Evolutionary conservation across 108 stramenopile genomes (phyloP), one percentile per base, ranked within the genome.

Genomic region (Skeletonema menzelii): DNA sequence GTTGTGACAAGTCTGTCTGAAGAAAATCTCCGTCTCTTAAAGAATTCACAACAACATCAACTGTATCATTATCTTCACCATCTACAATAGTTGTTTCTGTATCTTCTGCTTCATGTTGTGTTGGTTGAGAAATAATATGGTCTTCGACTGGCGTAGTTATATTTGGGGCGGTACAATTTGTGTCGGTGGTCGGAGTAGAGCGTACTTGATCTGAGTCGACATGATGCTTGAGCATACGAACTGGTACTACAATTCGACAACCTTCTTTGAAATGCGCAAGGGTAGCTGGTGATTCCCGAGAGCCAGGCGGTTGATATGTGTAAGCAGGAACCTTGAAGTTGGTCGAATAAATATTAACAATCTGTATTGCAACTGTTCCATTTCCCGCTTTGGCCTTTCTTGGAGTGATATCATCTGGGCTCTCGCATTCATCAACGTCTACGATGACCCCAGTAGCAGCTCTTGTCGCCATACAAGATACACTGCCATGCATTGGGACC

Each of bases 181-280:
- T 30, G 30, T 30, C 30, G 42, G 4, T 14, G 19, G 31, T 5
- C 22, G 63, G 55, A 19, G 30, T 37, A 2, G 27, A 27, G n/a
- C 59, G 32, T 0, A 73, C 24, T 31, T 55, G 26, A 37, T 63
- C 26, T 27, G 60, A 76, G 22, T 42, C 10, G 32, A 70, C 26
- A 19, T 77, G 76, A 8, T 77, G 55, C 64, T 77, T 77, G 19
- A 77, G 30, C 70, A 77, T 77, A 24, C 10, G 15, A 32, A 72
- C n/a, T 27, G 76, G 76, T 0, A 77, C 31, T 0, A 77, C 63
- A 24, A 77, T 35, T 2, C 4, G n/a, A 12, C 31, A 26, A 12
- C 13, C 14, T 35, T 47, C 42, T 8, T 46, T 59, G 11, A 78
- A 61, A 38, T 78, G 64, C 1, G 30, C 65, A 3, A 78, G 55